A percentile compares a stretch with the other conserved stretches of the same genome.
These are phyloP conservation scores for Solanum virginianum DNA, from an alignment of 257 asterid genomes.

Conservation along the genomic window DNA sequence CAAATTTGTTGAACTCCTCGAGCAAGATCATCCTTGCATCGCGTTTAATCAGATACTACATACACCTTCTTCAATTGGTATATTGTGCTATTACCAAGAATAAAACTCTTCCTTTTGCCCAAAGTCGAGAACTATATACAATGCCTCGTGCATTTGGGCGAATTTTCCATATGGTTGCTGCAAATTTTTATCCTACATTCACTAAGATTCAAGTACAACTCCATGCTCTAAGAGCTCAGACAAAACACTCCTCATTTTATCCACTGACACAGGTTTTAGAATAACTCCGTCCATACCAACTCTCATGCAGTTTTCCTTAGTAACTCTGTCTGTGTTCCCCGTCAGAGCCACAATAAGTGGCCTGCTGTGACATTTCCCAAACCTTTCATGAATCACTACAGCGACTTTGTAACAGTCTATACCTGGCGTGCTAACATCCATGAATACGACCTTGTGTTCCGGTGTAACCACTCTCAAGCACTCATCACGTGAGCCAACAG, in stretches of 20 bases:
- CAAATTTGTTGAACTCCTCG: background rate
- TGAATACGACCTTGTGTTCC: slow-evolving; percentile 75
- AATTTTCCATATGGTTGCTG: background rate
- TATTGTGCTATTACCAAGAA: background rate
- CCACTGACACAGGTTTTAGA: slow-evolving; percentile 75
- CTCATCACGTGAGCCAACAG: slow-evolving; percentile 69
- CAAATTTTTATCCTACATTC: background rate
- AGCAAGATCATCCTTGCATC: background rate
- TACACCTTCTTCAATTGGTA: background rate
- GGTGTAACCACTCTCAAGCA: slow-evolving; percentile 45
- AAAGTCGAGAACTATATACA: background rate
- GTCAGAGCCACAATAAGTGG: slow-evolving; percentile 64
- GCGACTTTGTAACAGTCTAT: slow-evolving; percentile 54
- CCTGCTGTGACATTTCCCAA: slow-evolving; percentile 41
- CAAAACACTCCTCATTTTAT: slow-evolving; percentile 75
- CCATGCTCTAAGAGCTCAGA: slow-evolving; percentile 78
- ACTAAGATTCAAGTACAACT: slow-evolving; percentile 35
- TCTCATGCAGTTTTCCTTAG: slow-evolving; percentile 66
- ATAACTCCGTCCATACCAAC: slow-evolving; percentile 78
- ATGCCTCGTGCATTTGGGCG: background rate
- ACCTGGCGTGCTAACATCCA: slow-evolving; percentile 57
- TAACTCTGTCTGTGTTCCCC: slow-evolving; percentile 47
- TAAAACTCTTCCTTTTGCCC: background rate
- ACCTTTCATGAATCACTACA: slow-evolving; percentile 50
- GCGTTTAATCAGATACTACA: background rate